phyloP scores from a whole-genome alignment of 306 rosid species.

The Cicer chorassanicum region DNA sequence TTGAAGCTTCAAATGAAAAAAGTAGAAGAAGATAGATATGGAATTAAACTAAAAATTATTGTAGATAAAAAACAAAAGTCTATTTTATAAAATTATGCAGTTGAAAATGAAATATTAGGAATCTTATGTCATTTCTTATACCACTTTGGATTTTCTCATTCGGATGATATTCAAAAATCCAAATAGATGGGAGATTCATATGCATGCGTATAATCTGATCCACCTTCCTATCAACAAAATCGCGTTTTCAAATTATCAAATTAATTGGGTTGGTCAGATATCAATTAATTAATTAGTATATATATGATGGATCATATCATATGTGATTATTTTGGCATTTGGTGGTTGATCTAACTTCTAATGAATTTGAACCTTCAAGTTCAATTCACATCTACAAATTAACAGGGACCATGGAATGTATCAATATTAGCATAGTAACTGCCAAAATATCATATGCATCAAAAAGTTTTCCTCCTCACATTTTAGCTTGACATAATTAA shows the following conservation, averaged over 20 bases:
- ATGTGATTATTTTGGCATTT: conserved; percentile 40
- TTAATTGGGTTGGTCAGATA: conserved; percentile 44
- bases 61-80: conserved; percentile 33
- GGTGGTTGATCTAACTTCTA: conserved; percentile 38
- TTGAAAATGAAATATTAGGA: conserved; percentile 45
- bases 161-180: conserved; percentile 1
- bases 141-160: conserved; percentile 38
- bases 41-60: neutral
- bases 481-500: neutral
- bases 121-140: conserved; percentile 26
- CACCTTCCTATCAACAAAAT: conserved; percentile 34
- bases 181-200: conserved; percentile 28
- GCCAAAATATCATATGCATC: conserved; percentile 39
- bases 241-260: conserved; percentile 38
- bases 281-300: conserved; percentile 40
- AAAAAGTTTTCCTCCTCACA: conserved; percentile 34
- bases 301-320: conserved; percentile 33
- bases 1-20: neutral
- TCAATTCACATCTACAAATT: conserved; percentile 27
- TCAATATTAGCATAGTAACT: conserved; percentile 30
- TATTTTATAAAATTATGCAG: conserved; percentile 13
- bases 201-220: conserved; percentile 28
- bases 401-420: conserved; percentile 38
- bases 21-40: neutral
- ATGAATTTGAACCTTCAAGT: conserved; percentile 36